These are phyloP conservation scores for Termitomyces sp. DNA, from an alignment of 768 basidiomycete species.

Conservation along the genomic window DNA sequence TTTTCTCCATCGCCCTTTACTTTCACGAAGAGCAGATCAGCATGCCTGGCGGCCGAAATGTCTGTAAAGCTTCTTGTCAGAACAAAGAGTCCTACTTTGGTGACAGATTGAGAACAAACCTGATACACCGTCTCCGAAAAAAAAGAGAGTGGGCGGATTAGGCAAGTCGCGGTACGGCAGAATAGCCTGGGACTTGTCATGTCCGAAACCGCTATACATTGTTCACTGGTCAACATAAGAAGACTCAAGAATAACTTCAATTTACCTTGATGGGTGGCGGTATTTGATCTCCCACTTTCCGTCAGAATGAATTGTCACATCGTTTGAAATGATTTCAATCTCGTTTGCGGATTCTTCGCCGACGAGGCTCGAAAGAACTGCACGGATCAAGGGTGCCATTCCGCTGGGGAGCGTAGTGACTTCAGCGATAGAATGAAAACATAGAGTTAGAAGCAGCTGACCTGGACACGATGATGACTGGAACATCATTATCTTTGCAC, in stretches of 20 bases:
- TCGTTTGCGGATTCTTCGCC: constrained; percentile 64
- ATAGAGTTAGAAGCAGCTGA: constrained; percentile 17
- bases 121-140: constrained; percentile 97
- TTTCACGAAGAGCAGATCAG: constrained; percentile 95
- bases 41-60: constrained; percentile 87
- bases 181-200: constrained; percentile 96
- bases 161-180: constrained; percentile 76
- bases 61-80: constrained; percentile 37
- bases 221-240: not conserved
- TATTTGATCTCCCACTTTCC: constrained; percentile 80
- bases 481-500: constrained; percentile 76
- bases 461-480: constrained; percentile 93
- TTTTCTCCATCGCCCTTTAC: constrained; percentile 72
- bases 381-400: constrained; percentile 91
- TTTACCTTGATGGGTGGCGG: constrained; percentile 81
- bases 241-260: not conserved
- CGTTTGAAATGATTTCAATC: constrained; percentile 94
- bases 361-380: constrained; percentile 79
- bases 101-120: constrained; percentile 27
- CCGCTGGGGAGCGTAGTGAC: constrained; percentile 45
- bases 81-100: not conserved
- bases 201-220: constrained; percentile 70
- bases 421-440: constrained; percentile 1
- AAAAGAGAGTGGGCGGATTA: constrained; percentile 79
- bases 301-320: constrained; percentile 59